These are phyloP conservation scores for Scutellaria minor DNA, from an alignment of 257 asterid species.

Conservation along the genomic window DNA sequence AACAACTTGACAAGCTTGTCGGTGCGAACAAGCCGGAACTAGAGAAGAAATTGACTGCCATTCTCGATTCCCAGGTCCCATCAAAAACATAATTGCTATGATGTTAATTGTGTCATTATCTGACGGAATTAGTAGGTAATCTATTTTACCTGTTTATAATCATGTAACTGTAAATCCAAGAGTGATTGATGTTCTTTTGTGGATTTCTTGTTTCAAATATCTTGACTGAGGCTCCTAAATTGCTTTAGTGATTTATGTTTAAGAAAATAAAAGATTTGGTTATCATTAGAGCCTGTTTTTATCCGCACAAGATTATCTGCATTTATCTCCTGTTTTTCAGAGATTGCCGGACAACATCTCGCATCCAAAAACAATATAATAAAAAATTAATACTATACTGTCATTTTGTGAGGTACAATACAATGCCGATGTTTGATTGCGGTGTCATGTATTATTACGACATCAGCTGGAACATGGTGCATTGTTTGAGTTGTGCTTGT, in stretches of 20 bases:
- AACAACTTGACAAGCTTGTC: constrained; percentile 89
- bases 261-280: constrained; percentile 47
- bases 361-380: too few relatives aligned
- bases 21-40: constrained; percentile 97
- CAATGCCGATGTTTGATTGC: too few relatives aligned
- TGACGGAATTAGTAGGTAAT: constrained; percentile 4
- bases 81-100: constrained; percentile 35
- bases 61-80: constrained; percentile 55
- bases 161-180: constrained; percentile 38
- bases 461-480: too few relatives aligned
- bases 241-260: constrained; percentile 9
- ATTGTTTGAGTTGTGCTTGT: too few relatives aligned
- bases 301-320: too few relatives aligned
- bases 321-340: too few relatives aligned
- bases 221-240: constrained; percentile 18
- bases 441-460: too few relatives aligned
- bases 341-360: too few relatives aligned
- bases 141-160: constrained; percentile 25
- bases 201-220: constrained; percentile 18
- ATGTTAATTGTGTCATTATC: constrained; percentile 11
- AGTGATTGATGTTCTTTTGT: constrained; percentile 24
- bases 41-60: constrained; percentile 72
- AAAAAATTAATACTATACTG: too few relatives aligned
- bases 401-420: too few relatives aligned
- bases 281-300: constrained; percentile 52